These are phyloP conservation scores for Linderniella brevidens DNA, from an alignment of 257 asterid genomes.

Conservation along the genomic window DNA sequence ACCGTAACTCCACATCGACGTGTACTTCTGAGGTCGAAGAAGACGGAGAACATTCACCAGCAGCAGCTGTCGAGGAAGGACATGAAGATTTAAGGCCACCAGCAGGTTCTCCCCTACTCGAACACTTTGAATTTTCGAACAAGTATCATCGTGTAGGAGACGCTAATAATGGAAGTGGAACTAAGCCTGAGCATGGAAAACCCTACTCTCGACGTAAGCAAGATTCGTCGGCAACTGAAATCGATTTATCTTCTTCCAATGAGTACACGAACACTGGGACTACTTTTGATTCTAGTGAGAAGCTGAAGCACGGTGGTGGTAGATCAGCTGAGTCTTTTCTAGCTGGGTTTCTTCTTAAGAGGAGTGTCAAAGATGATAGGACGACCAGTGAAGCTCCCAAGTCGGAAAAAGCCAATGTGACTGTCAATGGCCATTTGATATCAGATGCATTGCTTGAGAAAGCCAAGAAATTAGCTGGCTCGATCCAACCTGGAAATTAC, in stretches of 20 bases:
- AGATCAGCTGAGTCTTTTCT: slow-evolving; percentile 32
- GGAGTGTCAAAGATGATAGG: slow-evolving; percentile 21
- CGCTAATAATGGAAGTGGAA: slow-evolving; percentile 29
- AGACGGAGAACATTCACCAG: slow-evolving; percentile 10
- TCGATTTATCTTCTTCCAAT: slow-evolving; percentile 58
- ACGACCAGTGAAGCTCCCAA: slow-evolving; percentile 18
- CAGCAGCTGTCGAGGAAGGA: slow-evolving; percentile 1
- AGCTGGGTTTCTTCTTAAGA: slow-evolving; percentile 35
- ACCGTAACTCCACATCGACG: slow-evolving; percentile 24
- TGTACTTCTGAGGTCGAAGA: slow-evolving; percentile 35
- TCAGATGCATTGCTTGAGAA: slow-evolving; percentile 36
- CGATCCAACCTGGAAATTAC: slow-evolving; percentile 70
- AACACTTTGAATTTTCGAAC: slow-evolving; percentile 48
- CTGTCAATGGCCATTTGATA: slow-evolving; percentile 65
- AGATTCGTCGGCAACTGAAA: slow-evolving; percentile 55
- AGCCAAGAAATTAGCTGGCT: slow-evolving; percentile 74
- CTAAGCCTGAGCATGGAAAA: slow-evolving; percentile 30
- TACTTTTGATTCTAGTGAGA: slow-evolving; percentile 50
- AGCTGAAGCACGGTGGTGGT: slow-evolving; percentile 22
- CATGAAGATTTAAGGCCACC: slow-evolving; percentile 21
- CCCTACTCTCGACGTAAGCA: slow-evolving; percentile 21
- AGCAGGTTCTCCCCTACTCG: slow-evolving; percentile 48
- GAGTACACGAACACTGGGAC: slow-evolving; percentile 68
- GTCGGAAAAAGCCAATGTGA: slow-evolving; percentile 33
- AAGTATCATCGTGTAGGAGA: slow-evolving; percentile 21